Evolutionary conservation across 2,329 filamentous ascomycete species (phyloP), one percentile per base, ranked within the genome.

Genomic region (Fusarium xylarioides): DNA sequence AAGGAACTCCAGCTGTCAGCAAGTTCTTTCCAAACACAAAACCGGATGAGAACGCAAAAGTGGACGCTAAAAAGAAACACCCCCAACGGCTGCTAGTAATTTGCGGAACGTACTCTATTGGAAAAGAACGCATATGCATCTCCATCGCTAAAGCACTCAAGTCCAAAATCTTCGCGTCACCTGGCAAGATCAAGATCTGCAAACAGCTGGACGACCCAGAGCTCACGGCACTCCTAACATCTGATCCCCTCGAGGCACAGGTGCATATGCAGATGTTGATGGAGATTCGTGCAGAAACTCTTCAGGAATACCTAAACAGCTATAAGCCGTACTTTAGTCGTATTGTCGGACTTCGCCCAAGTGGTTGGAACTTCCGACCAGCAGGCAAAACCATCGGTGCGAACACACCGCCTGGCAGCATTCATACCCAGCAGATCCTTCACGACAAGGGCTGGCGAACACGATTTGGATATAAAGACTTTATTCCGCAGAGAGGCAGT

Each of bases 241-340:
- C 87, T 12, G 86, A 98, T 79, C 95, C 96, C 0, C 84, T 88
- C 28, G 93, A 94, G 76, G 96, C 96, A 1, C 95, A 98, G 81
- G 95, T 99, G 0, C 96, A 99, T 83, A 98, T 99, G 95, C 97
- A 97, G 76, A 95, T 93, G 77, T 87, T 99, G 15, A 96, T 96
- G 87, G 95, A 98, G 81, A 95, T 99, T 74, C 91, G 95, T 32
- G 91, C 95, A 38, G 95, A 98, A 74, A 97, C 95, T 0, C 87
- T 99, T 2, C 91, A 94, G 73, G 95, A 97, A 68, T 99, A 99
- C 78, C 88, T 98, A 11, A 90, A 92, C 76, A 87, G 89, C 40
- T 93, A 94, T 83, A 92, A 92, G 71, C 91, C 93, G 11, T 91
- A 94, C 75, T 99, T 98, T 81, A 91, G 91, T 19, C 92, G 93